These are phyloP conservation scores for Echites panduratus DNA, from an alignment of 257 asterid species.

Conservation along the genomic window DNA sequence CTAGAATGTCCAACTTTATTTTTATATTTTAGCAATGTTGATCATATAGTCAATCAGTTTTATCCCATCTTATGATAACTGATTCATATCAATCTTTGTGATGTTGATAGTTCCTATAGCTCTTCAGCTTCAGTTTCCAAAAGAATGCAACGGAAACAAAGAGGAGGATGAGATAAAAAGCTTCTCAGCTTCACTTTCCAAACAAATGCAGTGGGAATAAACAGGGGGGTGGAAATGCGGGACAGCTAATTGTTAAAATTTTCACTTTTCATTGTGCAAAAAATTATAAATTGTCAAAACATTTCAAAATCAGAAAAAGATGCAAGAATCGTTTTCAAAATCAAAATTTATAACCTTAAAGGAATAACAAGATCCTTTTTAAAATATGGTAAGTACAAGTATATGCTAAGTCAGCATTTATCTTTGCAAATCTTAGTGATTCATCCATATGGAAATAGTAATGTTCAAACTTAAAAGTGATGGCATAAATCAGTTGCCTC, in stretches of 20 bases:
- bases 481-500: not conserved
- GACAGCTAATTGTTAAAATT: not conserved
- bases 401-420: not conserved
- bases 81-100: not conserved
- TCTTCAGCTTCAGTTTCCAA: not conserved
- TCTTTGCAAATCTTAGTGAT: not conserved
- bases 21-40: not conserved
- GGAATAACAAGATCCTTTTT: not conserved
- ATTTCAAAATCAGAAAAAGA: too few relatives aligned
- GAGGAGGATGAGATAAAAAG: not conserved
- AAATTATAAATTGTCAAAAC: too few relatives aligned
- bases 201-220: too few relatives aligned
- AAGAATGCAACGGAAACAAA: not conserved
- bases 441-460: not conserved
- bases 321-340: too few relatives aligned
- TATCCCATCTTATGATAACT: not conserved
- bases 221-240: not conserved
- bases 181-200: too few relatives aligned
- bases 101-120: not conserved
- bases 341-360: too few relatives aligned
- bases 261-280: not conserved
- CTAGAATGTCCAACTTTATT: not conserved
- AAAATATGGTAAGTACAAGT: not conserved
- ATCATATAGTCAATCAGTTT: not conserved
- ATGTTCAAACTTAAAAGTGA: not conserved